These are phyloP conservation scores for Radiomyces spectabilis DNA, from an alignment of 192 early-diverging fungal genomes.

Conservation along the genomic window DNA sequence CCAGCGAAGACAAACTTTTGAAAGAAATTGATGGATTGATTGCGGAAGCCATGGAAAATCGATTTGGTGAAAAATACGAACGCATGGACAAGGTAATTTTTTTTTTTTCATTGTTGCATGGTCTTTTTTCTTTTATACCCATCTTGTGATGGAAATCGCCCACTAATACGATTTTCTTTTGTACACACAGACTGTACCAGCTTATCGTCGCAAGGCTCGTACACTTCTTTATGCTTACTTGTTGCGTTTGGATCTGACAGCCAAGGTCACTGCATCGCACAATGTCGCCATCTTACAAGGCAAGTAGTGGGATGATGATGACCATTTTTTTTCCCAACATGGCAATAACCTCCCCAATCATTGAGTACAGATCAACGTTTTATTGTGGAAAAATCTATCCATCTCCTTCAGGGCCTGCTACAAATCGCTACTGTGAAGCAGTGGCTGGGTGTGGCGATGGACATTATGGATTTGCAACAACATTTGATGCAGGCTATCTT, in stretches of 20 bases:
- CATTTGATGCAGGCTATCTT: constrained; percentile 84
- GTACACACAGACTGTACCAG: constrained; percentile 10
- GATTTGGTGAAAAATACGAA: constrained; percentile 53
- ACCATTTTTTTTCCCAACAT: background rate
- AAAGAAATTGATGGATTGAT: constrained; percentile 34
- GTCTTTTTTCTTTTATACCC: background rate
- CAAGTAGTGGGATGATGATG: background rate
- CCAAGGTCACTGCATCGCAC: constrained; percentile 33
- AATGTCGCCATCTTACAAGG: constrained; percentile 13
- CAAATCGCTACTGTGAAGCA: constrained; percentile 81
- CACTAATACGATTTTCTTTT: too few relatives aligned
- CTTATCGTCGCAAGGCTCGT: constrained; percentile 56
- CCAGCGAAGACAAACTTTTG: constrained; percentile 38
- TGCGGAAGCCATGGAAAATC: constrained; percentile 44
- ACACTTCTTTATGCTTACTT: constrained; percentile 83
- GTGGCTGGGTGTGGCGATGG: constrained; percentile 69
- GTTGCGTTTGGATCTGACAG: constrained; percentile 57
- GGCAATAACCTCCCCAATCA: too few relatives aligned
- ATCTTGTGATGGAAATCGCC: background rate
- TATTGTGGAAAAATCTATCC: constrained; percentile 66
- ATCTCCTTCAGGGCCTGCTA: constrained; percentile 79
- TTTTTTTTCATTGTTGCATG: background rate
- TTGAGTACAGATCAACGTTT: constrained; percentile 53
- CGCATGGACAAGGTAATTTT: constrained; percentile 8
- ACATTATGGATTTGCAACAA: constrained; percentile 82